A percentile compares a stretch with the other conserved stretches of the same genome.
Conservation (phyloP, 129 eudicot genomes). For the Chrysanthemum makinoi region DNA sequence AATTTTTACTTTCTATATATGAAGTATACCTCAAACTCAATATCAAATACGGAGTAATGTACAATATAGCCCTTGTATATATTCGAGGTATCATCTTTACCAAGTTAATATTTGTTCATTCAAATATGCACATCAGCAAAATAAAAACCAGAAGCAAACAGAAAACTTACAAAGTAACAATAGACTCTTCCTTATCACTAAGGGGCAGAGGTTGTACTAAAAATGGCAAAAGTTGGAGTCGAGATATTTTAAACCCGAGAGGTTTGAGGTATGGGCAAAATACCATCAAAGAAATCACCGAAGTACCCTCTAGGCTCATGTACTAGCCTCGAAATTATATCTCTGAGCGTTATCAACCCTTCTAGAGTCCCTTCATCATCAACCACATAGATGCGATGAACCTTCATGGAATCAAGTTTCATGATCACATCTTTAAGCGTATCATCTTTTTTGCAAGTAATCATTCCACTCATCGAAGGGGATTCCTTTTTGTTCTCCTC, state of each 20-base stretch:
- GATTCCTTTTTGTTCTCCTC: slow-evolving; percentile 46
- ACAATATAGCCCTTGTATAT: background rate
- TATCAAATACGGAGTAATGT: background rate
- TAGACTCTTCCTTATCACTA: background rate
- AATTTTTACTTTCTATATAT: background rate
- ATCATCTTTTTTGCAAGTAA: slow-evolving; percentile 61
- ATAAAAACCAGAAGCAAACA: background rate
- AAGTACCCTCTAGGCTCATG: slow-evolving; percentile 93
- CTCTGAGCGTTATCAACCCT: slow-evolving; percentile 88
- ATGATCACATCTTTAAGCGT: slow-evolving; percentile 71
- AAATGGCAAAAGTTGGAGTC: background rate
- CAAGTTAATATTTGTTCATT: background rate
- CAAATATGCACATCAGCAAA: background rate
- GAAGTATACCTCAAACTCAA: background rate
- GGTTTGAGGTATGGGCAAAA: slow-evolving; percentile 74
- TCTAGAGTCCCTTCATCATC: slow-evolving; percentile 66
- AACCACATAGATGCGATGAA: slow-evolving; percentile 78
- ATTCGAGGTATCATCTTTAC: background rate
- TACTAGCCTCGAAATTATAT: slow-evolving; percentile 88
- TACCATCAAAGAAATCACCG: slow-evolving; percentile 96
- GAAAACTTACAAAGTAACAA: slow-evolving; percentile 16
- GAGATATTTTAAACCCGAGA: slow-evolving; percentile 51
- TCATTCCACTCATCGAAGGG: slow-evolving; percentile 58
- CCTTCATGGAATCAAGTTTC: slow-evolving; percentile 76
- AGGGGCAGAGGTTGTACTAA: slow-evolving; percentile 2